Evolutionary conservation across 768 basidiomycete genomes (phyloP).

Genomic region (Xanthoconium stramineum): DNA sequence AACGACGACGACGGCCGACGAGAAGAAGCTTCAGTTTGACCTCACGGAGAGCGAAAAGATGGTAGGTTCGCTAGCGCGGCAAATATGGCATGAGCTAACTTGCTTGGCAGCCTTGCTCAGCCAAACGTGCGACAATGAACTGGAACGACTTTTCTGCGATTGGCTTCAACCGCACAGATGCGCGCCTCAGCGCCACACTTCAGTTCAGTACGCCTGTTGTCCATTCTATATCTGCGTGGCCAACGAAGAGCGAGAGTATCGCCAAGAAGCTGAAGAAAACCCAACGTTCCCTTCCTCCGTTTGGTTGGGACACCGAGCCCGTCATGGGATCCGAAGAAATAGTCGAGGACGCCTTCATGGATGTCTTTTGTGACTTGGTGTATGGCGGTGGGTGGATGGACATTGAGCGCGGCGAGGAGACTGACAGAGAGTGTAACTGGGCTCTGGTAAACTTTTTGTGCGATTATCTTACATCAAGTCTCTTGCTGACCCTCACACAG

Average conservation of each 20-base stretch:
- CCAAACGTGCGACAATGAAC: conserved; percentile 79
- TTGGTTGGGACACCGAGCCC: conserved; percentile 91
- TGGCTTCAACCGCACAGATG: conserved; percentile 80
- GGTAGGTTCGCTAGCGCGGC: conserved; percentile 32
- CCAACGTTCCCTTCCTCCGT: conserved; percentile 68
- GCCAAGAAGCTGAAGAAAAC: conserved; percentile 80
- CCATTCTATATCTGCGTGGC: conserved; percentile 68
- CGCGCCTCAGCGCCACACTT: conserved; percentile 73
- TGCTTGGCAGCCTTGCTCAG: conserved; percentile 48
- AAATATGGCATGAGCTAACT: conserved; percentile 6
- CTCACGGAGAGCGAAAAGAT: conserved; percentile 82
- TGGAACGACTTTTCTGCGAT: conserved; percentile 88
- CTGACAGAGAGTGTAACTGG: conserved; percentile 88
- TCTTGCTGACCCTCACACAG: conserved; percentile 41
- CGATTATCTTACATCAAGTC: neutral
- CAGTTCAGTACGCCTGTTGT: conserved; percentile 64
- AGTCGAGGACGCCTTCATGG: conserved; percentile 88
- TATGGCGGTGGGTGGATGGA: conserved; percentile 89
- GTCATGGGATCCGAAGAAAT: conserved; percentile 74
- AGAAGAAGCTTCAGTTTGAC: conserved; percentile 88
- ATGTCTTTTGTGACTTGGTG: conserved; percentile 78
- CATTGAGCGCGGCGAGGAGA: conserved; percentile 63
- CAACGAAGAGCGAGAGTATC: conserved; percentile 67
- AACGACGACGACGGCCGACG: conserved; percentile 40
- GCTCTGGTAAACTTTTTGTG: conserved; percentile 60